phyloP scores from a whole-genome alignment of 371 early-diverging fungal genomes.

The Mortierella polycephala region DNA sequence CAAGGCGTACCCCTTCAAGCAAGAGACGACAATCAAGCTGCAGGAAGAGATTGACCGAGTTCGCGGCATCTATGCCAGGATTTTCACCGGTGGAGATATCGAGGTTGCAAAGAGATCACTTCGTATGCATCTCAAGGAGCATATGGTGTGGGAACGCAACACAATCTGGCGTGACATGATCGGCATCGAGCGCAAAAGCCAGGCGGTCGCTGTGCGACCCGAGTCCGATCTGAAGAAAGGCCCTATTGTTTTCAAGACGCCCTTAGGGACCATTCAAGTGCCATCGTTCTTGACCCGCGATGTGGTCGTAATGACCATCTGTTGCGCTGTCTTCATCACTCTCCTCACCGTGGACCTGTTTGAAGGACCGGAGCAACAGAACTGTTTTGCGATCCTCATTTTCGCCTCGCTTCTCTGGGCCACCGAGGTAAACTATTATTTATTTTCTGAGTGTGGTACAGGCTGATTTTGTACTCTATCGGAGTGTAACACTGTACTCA shows the following conservation, averaged over 20 bases:
- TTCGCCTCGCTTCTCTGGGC: constrained; percentile 95
- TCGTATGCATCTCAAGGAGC: constrained; percentile 85
- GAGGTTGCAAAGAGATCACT: constrained; percentile 80
- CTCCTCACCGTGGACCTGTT: constrained; percentile 67
- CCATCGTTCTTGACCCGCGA: constrained; percentile 56
- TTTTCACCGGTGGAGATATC: constrained; percentile 62
- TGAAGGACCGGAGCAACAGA: constrained; percentile 68
- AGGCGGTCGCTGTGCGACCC: constrained; percentile 69
- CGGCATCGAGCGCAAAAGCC: constrained; percentile 85
- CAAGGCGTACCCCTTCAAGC: constrained; percentile 73
- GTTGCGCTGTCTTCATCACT: constrained; percentile 65
- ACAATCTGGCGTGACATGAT: constrained; percentile 98
- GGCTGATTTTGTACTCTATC: background rate
- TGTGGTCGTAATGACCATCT: constrained; percentile 55
- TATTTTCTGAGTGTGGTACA: background rate
- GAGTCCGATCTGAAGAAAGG: constrained; percentile 28
- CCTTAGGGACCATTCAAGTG: constrained; percentile 59
- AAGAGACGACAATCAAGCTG: constrained; percentile 63
- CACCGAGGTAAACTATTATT: constrained; percentile 72
- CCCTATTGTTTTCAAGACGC: constrained; percentile 53
- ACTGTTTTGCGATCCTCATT: constrained; percentile 90
- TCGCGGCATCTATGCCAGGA: constrained; percentile 64
- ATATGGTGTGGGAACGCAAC: constrained; percentile 95
- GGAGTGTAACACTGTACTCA: no score
- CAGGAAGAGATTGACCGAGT: constrained; percentile 73